Evolutionary conservation across 305 asterid species (phyloP), one percentile per base, ranked within the genome.

Genomic region (Rubia occidens): DNA sequence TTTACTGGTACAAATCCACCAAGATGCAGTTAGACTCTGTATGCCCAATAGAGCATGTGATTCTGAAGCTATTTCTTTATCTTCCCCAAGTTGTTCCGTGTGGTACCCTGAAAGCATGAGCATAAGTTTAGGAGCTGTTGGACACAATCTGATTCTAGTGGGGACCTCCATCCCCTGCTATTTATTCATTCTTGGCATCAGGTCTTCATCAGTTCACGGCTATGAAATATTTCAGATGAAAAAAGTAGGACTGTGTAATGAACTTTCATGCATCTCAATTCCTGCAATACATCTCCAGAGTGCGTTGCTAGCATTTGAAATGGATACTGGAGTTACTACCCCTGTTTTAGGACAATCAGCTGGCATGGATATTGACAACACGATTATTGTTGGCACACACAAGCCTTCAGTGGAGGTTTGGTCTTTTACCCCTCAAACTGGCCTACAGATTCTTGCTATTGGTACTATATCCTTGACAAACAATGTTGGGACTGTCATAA

Each of bases 101-200:
- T 93, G 98, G 98, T 75, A 69, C 68, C 98, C 97, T 60, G 84
- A 79, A 75, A 84, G 80, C 73, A 85, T 76, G 86, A 79, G 85
- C 60, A 84, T 94, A 79, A 87, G 95, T 81, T 85, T 90, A 9
- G 98, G 98, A 78, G 97, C 97, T 54, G 96, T 94, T 76, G 98
- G 97, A 67, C 82, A 82, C 66, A 86, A 83, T 81, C 77, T 90
- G 82, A 89, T 94, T 53, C 80, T 87, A 47, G 90, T 94, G 60
- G 95, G 92, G 8, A 86, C 98, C 67, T 86, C 98, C 64, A 88
- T 84, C 73, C 98, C 98, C 14, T 86, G 87, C 78, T 81, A 78
- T 75, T 78, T 94, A 78, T 84, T 84, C 68, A 79, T 94, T 76
- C 96, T 94, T 77, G 96, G 97, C 68, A 49, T 91, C 77, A 85